phyloP scores from a whole-genome alignment of 2,329 filamentous ascomycete species.

The Curvularia eragrostidis region DNA sequence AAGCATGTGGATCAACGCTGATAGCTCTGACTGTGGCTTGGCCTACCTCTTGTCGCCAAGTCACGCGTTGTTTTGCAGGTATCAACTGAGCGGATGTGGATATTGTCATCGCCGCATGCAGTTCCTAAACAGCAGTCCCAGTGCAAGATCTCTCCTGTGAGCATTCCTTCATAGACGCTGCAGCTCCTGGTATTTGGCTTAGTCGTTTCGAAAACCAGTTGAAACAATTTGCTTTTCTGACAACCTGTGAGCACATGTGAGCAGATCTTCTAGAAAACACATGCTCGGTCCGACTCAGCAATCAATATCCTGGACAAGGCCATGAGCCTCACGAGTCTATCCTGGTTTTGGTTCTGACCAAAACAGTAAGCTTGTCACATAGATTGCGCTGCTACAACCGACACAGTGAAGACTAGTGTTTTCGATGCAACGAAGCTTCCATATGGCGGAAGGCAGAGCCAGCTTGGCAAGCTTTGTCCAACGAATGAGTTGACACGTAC shows the following conservation, averaged over 20 bases:
- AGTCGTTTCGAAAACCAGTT: constrained; percentile 31
- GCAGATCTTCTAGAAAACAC: constrained; percentile 33
- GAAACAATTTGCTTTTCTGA: constrained; percentile 27
- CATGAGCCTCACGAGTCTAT: constrained; percentile 29
- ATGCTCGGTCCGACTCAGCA: constrained; percentile 23
- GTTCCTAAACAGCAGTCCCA: background rate
- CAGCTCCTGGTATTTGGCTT: constrained; percentile 10
- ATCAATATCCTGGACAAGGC: constrained; percentile 28
- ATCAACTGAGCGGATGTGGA: background rate
- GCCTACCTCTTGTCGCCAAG: background rate
- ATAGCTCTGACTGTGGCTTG: background rate
- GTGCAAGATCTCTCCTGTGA: constrained; percentile 1
- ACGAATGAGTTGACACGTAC: background rate
- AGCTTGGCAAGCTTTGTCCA: background rate
- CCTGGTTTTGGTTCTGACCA: constrained; percentile 3
- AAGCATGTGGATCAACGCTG: constrained; percentile 15
- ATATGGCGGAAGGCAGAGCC: background rate
- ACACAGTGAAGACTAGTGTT: background rate
- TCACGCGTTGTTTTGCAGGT: constrained; percentile 4
- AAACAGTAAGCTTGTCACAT: constrained; percentile 1
- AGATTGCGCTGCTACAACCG: constrained; percentile 11
- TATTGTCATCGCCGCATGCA: constrained; percentile 5
- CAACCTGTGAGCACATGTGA: constrained; percentile 19
- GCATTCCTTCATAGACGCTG: constrained; percentile 3
- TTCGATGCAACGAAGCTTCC: background rate